Base-by-base conservation (phyloP, 2,329 filamentous ascomycete genomes). In the Pyrenochaeta sp. region DNA sequence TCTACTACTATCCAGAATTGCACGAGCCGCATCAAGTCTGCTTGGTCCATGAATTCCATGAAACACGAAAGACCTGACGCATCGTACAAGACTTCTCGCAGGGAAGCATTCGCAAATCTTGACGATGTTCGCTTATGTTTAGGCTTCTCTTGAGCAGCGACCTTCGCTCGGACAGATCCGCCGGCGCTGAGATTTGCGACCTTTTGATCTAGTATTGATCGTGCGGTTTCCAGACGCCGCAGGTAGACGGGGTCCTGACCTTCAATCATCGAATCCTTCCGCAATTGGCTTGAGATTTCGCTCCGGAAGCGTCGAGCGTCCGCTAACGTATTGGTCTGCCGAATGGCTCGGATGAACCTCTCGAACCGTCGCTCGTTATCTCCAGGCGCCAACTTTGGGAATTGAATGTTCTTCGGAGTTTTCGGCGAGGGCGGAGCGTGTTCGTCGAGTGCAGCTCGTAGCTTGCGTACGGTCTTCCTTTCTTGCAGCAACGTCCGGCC, bases 1-100 rank as follows among this genome's bases (percentile, higher is more conserved):
- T 99, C 95, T 5, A 98, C 95, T 2, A 98, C 95, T 40, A 99
- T 89, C 93, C 94, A 99, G 77, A 98, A 99, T 72, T 99, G 95
- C 5, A 99, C 93, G 46, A 97, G 81, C 13, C 91, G 86, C 90
- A 98, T 94, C 27, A 94, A 83, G 15, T 86, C 85, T 73, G 93
- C 91, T 42, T 95, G 89, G 75, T 99, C 95, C 95, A 99, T 99
- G 72, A 93, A 98, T 75, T 99, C 95, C 95, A 99, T 99, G 80
- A 99, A 98, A 75, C 97, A 99, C 2, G 95, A 98, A 8, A 99
- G 83, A 0, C 92, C 94, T 1, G 94, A 91, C 2, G 95, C 87
- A 76, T 96, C 93, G 66, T 93, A 90, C 56, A 99, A 83, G n/a
- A 99, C 84, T 64, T 98, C 93, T 12, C 89, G 86, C 2, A 98